phyloP scores from a whole-genome alignment of 768 basidiomycete species.

The Psilocybe sp. region DNA sequence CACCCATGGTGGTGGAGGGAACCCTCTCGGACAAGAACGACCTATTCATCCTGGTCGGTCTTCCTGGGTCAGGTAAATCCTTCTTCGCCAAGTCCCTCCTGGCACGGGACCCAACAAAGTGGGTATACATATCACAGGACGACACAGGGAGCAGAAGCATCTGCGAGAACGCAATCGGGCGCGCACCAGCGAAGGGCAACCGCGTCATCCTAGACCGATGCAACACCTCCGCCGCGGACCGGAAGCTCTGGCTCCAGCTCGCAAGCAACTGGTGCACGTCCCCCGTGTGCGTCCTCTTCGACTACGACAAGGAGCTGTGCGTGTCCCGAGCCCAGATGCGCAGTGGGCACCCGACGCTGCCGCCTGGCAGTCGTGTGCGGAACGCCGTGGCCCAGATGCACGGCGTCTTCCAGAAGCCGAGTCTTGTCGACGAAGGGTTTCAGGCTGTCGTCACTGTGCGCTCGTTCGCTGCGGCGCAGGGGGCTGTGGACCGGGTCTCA shows the following conservation, averaged over 20 bases:
- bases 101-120: constrained; percentile 39
- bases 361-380: constrained; percentile 51
- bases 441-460: constrained; percentile 43
- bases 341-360: constrained; percentile 56
- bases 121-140: constrained; percentile 54
- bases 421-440: constrained; percentile 47
- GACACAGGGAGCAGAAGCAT: constrained; percentile 45
- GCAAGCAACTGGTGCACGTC: constrained; percentile 43
- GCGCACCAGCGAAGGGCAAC: constrained; percentile 24
- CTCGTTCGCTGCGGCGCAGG: constrained; percentile 49
- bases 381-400: constrained; percentile 57
- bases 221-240: constrained; percentile 45
- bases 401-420: constrained; percentile 40
- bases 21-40: constrained; percentile 29
- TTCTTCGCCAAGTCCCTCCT: constrained; percentile 49
- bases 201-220: constrained; percentile 55
- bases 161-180: constrained; percentile 52
- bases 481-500: constrained; percentile 43
- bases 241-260: constrained; percentile 48
- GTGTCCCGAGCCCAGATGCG: constrained; percentile 53
- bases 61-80: constrained; percentile 62
- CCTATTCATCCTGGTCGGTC: constrained; percentile 54
- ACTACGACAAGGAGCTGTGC: constrained; percentile 48
- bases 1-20: constrained; percentile 43
- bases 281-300: constrained; percentile 55